These are phyloP conservation scores for Collybiopsis luxurians DNA, from an alignment of 768 basidiomycete species.

Conservation along the genomic window DNA sequence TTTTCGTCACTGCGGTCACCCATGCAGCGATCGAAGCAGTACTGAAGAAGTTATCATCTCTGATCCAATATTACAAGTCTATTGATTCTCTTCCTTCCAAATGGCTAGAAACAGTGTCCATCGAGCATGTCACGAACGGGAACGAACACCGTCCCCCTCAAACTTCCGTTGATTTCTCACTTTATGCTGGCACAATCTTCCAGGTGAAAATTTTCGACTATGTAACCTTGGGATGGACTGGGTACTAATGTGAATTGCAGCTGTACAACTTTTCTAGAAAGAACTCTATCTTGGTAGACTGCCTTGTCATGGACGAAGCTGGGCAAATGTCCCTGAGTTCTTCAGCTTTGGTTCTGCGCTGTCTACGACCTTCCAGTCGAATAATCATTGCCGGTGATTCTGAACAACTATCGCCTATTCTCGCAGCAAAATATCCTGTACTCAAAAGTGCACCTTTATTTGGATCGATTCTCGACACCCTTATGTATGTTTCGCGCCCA, in stretches of 20 bases:
- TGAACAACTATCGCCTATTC: constrained; percentile 49
- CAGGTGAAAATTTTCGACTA: constrained; percentile 31
- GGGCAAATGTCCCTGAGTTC: constrained; percentile 48
- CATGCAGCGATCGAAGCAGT: constrained; percentile 53
- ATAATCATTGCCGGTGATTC: constrained; percentile 52
- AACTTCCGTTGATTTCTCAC: constrained; percentile 21
- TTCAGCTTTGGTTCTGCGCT: constrained; percentile 42
- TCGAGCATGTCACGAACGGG: constrained; percentile 41
- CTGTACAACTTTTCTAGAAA: constrained; percentile 46
- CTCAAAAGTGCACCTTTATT: constrained; percentile 36
- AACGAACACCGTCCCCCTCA: constrained; percentile 36
- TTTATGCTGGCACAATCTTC: constrained; percentile 49
- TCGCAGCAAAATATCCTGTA: constrained; percentile 44
- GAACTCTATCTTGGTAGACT: constrained; percentile 37
- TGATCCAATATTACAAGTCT: constrained; percentile 33
- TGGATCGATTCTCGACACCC: constrained; percentile 46
- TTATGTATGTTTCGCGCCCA: constrained; percentile 30
- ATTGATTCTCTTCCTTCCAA: constrained; percentile 33
- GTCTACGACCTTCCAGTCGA: constrained; percentile 32
- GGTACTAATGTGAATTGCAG: constrained; percentile 20
- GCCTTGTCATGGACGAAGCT: constrained; percentile 48
- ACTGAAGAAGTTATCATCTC: constrained; percentile 34
- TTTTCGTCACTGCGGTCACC: constrained; percentile 51
- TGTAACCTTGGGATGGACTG: background rate
- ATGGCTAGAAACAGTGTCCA: constrained; percentile 41